phyloP scores from a whole-genome alignment of 2,329 filamentous ascomycete species.

The Gremmenia infestans region DNA sequence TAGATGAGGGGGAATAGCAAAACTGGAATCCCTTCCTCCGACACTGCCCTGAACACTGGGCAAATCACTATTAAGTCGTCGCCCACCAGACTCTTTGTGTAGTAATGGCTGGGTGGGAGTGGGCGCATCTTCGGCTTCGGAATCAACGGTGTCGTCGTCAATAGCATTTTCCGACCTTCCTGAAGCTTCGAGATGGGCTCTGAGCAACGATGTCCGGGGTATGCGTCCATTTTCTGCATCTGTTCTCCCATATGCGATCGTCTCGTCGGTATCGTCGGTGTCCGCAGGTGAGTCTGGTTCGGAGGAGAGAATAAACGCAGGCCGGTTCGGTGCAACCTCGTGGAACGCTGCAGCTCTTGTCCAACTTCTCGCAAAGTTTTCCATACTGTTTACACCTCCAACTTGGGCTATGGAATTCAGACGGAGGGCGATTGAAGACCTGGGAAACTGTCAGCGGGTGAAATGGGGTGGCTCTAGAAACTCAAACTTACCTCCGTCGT shows the following conservation, averaged over 20 bases:
- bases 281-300: conserved; percentile 31
- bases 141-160: conserved; percentile 19
- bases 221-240: conserved; percentile 22
- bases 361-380: conserved; percentile 90
- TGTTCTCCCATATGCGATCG: conserved; percentile 23
- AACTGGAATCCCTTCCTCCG: conserved; percentile 44
- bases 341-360: conserved; percentile 83
- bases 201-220: conserved; percentile 38
- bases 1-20: conserved; percentile 55
- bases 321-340: conserved; percentile 77
- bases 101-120: conserved; percentile 32
- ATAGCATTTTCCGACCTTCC: conserved; percentile 25
- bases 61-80: conserved; percentile 18
- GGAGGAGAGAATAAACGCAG: conserved; percentile 65
- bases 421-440: conserved; percentile 55
- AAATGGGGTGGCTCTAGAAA: not conserved
- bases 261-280: conserved; percentile 2
- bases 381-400: conserved; percentile 88
- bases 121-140: conserved; percentile 8
- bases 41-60: conserved; percentile 30
- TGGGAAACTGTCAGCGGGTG: conserved; percentile 28
- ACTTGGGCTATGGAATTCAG: conserved; percentile 60
- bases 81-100: conserved; percentile 32
- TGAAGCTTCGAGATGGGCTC: conserved; percentile 46
- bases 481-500: conserved; percentile 24